These are phyloP conservation scores for Nakazawaea sp. DNA, from an alignment of 805 yeast genomes.

Conservation along the genomic window DNA sequence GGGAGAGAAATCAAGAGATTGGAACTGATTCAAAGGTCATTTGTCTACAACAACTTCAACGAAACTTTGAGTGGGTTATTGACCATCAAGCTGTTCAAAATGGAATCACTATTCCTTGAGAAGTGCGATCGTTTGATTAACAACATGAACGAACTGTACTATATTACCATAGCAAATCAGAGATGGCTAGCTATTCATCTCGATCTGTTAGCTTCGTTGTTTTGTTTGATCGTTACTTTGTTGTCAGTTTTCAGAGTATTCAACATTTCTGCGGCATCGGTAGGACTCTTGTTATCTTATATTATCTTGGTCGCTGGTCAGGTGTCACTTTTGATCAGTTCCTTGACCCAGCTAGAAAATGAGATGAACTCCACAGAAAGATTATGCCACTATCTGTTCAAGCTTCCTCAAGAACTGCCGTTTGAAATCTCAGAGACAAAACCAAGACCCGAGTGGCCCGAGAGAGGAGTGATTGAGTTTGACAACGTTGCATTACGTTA, in stretches of 20 bases:
- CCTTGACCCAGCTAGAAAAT: constrained; percentile 67
- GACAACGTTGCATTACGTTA: constrained; percentile 45
- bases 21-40: constrained; percentile 65
- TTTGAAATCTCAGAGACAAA: constrained; percentile 30
- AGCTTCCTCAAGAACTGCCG: constrained; percentile 63
- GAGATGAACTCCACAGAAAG: constrained; percentile 76
- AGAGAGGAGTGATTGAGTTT: constrained; percentile 38
- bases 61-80: constrained; percentile 62
- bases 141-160: constrained; percentile 62
- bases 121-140: constrained; percentile 43
- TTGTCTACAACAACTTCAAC: constrained; percentile 64
- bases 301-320: constrained; percentile 48
- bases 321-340: constrained; percentile 53
- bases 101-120: constrained; percentile 36
- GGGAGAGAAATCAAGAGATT: constrained; percentile 72
- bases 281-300: constrained; percentile 64
- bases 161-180: constrained; percentile 56
- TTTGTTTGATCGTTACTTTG: constrained; percentile 49
- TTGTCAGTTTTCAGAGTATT: constrained; percentile 57
- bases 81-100: constrained; percentile 56
- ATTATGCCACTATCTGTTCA: constrained; percentile 55
- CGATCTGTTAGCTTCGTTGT: constrained; percentile 44
- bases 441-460: constrained; percentile 47
- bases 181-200: constrained; percentile 66
- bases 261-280: constrained; percentile 51